Evolutionary conservation across 2,329 filamentous ascomycete genomes (phyloP).

Genomic region (Diaporthe amygdali): DNA sequence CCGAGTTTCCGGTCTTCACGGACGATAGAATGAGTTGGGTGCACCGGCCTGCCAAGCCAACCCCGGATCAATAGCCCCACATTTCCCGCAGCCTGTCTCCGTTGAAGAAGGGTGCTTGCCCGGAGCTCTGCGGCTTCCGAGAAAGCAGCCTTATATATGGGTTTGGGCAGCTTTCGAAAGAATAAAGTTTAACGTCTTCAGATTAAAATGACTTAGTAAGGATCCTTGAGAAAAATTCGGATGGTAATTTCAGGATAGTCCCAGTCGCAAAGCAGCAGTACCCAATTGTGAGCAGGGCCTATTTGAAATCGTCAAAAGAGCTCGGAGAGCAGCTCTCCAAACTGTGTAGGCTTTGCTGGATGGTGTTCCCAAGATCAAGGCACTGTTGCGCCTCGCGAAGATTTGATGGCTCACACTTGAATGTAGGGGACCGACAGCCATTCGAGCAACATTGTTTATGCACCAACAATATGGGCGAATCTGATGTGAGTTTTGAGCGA

Average conservation of each 20-base stretch:
- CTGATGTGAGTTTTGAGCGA: not conserved
- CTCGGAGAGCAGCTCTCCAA: not conserved
- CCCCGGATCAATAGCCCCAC: not conserved
- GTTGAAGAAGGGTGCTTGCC: not conserved
- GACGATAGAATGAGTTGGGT: too few relatives aligned
- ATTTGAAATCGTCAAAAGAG: not conserved
- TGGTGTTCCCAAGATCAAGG: not conserved
- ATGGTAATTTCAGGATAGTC: too few relatives aligned
- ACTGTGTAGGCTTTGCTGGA: not conserved
- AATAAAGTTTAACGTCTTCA: not conserved
- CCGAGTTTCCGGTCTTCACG: too few relatives aligned
- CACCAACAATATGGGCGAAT: not conserved
- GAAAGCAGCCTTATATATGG: not conserved
- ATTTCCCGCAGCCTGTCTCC: not conserved
- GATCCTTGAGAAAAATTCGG: not conserved
- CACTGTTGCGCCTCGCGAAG: not conserved
- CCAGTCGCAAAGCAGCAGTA: too few relatives aligned
- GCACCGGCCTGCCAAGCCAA: not conserved
- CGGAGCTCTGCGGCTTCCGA: not conserved
- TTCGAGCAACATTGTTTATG: too few relatives aligned
- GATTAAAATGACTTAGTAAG: not conserved
- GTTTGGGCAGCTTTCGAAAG: too few relatives aligned
- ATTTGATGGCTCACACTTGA: not conserved
- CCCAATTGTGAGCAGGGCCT: too few relatives aligned
- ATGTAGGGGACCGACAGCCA: too few relatives aligned